Evolutionary conservation across 2,329 filamentous ascomycete species (phyloP), one percentile per base, ranked within the genome.

Genomic region (Sporothrix inflata): DNA sequence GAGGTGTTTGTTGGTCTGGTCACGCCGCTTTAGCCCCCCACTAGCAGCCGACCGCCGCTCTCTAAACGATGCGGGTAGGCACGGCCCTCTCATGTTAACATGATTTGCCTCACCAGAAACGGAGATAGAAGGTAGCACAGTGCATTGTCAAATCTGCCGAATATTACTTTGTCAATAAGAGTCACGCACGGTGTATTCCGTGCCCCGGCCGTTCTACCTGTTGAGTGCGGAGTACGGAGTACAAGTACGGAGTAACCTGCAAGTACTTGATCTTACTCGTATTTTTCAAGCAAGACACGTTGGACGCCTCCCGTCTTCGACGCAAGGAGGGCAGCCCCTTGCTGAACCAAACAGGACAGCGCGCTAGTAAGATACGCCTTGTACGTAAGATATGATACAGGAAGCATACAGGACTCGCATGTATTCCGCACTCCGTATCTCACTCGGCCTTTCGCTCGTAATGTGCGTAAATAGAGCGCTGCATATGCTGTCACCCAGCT

Each of bases 61-160:
- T 42, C 19, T 57, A n/a, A 55, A 19, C 49, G 24, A 11, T 21
- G 30, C 68, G 68, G 67, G 51, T 60, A 69, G 67, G 53, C 68
- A 42, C 68, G 68, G 27, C 53, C 67, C 67, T 60, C 40, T 12
- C n/a, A 27, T 14, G 57, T n/a, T 9, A 63, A 42, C 57, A 42
- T n/a, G 11, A 42, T 63, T 42, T 16, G 57, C 57, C 57, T 24
- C 34, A 34, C 30, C 30, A 6, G 30, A 34, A 34, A 6, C 30
- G 19, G 45, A n/a, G n/a, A n/a, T 19, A 14, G 45, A 47, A 4
- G 11, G 45, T 16, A 3, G 19, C 45, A 47, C 6, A 47, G 30
- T 34, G 30, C 30, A 34, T 34, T 34, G 30, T 34, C 30, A 34
- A 34, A 34, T 34, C 6, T 34, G 30, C 30, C 30, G 30, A 6